Base-by-base conservation (phyloP, 495 filamentous ascomycete genomes). In the Geopyxis carbonaria region DNA sequence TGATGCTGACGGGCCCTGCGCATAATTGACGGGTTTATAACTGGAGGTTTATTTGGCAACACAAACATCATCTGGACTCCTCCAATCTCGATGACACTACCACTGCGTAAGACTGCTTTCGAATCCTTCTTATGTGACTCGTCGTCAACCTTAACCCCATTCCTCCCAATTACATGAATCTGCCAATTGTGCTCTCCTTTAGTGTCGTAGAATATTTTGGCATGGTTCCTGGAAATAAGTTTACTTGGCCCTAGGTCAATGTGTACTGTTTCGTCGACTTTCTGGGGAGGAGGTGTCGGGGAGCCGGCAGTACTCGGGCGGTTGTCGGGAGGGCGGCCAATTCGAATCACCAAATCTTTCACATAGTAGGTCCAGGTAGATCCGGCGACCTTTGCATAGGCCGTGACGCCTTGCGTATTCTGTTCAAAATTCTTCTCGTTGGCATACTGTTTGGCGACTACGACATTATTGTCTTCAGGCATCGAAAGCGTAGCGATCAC, bases 1-100 rank as follows among this genome's bases (percentile, higher is more conserved):
- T n/a, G n/a, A 32, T 37, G 38, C 27, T 53, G 46, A 18, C 63
- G 63, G 9, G 68, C 67, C 34, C 69, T 63, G 31, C 63, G 55
- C 9, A 77, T 64, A 45, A 66, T 71, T 38, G 50, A 59, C 15
- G 57, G 55, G 40, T 67, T 47, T 40, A 89, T 73, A n/a, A 67
- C 51, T 18, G 73, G 61, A 55, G 55, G 59, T 46, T 69, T 57
- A 44, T 60, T 59, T n/a, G 89, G 83, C 18, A 86, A 68, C 13
- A 93, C 78, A 61, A 95, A 97, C 72, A 95, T 84, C 89, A 97
- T 97, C 62, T 95, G 84, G 4, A 82, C 75, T 31, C 83, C 83
- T 43, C 75, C 78, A 57, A 94, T 77, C 50, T 91, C 81, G 39
- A 97, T 76, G 34, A 95, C 78, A 53, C 82, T 73, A 22, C 89